These are phyloP conservation scores for Nigrograna mackinnonii DNA, from an alignment of 2,329 filamentous ascomycete genomes.

Conservation along the genomic window DNA sequence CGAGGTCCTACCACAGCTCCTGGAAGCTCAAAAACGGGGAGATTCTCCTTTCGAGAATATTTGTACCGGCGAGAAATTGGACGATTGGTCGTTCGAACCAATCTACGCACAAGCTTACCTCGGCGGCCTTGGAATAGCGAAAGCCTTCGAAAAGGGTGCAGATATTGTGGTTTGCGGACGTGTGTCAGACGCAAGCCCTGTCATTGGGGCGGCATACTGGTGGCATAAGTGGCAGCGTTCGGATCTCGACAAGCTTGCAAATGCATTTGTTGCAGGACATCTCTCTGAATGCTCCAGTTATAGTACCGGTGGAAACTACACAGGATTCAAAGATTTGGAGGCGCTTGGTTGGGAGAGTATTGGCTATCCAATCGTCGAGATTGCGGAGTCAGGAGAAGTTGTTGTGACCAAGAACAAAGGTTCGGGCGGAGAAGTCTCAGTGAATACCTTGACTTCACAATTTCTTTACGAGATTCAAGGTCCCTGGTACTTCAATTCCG, in stretches of 20 bases:
- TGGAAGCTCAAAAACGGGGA: conserved; percentile 42
- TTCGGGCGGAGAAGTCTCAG: conserved; percentile 43
- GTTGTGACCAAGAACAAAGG: conserved; percentile 33
- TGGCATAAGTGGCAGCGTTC: conserved; percentile 49
- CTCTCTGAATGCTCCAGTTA: conserved; percentile 50
- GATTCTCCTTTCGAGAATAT: conserved; percentile 36
- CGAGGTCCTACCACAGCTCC: conserved; percentile 38
- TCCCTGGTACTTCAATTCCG: conserved; percentile 61
- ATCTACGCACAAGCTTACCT: conserved; percentile 46
- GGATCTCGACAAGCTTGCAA: conserved; percentile 45
- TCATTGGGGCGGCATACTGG: conserved; percentile 49
- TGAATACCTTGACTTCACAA: conserved; percentile 57
- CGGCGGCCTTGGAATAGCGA: conserved; percentile 48
- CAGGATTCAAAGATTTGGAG: conserved; percentile 46
- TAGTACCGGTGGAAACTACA: conserved; percentile 48
- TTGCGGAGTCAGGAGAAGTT: conserved; percentile 25
- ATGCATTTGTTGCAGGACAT: conserved; percentile 49
- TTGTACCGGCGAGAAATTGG: conserved; percentile 43
- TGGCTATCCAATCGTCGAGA: conserved; percentile 36
- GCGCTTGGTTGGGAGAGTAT: conserved; percentile 34
- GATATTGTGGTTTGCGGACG: conserved; percentile 50
- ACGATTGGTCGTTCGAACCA: conserved; percentile 38
- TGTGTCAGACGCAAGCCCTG: conserved; percentile 48
- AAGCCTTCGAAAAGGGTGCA: conserved; percentile 44
- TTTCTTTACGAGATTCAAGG: conserved; percentile 49